Percentiles rank a stretch among this genome's conserved stretches.
These are phyloP conservation scores for Hypoxylon cercidicola DNA, from an alignment of 495 filamentous ascomycete species.

Conservation along the genomic window DNA sequence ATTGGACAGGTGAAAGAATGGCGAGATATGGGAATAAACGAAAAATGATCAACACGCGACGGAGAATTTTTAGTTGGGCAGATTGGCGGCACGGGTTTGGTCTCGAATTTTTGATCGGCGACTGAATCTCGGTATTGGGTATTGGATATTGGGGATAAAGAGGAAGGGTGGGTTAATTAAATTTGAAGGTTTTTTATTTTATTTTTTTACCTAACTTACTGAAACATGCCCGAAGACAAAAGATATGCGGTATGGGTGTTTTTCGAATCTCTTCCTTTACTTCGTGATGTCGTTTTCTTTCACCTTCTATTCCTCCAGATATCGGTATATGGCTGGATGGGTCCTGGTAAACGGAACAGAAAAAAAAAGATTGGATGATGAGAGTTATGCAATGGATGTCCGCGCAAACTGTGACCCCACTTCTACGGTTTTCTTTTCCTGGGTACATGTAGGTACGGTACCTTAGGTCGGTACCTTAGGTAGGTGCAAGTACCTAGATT, in stretches of 20 bases:
- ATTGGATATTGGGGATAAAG: constrained; percentile 43
- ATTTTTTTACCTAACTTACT: constrained; percentile 21
- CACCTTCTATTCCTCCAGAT: constrained; percentile 5
- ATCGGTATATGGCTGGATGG: too few relatives aligned
- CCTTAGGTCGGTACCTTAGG: neutral
- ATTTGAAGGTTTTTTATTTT: constrained; percentile 25
- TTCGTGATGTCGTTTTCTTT: neutral
- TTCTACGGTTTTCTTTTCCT: neutral
- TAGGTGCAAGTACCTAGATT: constrained; percentile 20
- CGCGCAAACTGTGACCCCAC: neutral
- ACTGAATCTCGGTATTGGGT: constrained; percentile 36
- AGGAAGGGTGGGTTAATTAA: constrained; percentile 30
- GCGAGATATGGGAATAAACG: constrained; percentile 19
- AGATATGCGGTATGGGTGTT: neutral
- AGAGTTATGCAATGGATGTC: constrained; percentile 2
- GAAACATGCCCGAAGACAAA: constrained; percentile 28
- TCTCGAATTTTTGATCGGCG: constrained; percentile 44
- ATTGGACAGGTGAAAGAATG: constrained; percentile 16
- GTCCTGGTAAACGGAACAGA: constrained; percentile 20
- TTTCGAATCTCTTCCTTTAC: constrained; percentile 7
- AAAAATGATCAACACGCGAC: constrained; percentile 43
- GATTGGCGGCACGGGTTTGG: constrained; percentile 32
- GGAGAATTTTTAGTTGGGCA: constrained; percentile 36
- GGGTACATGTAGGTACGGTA: constrained; percentile 15
- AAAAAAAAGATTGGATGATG: constrained; percentile 15